These are phyloP conservation scores for Rhododendron griersonianum DNA, from an alignment of 148 eudicot genomes.

Conservation along the genomic window DNA sequence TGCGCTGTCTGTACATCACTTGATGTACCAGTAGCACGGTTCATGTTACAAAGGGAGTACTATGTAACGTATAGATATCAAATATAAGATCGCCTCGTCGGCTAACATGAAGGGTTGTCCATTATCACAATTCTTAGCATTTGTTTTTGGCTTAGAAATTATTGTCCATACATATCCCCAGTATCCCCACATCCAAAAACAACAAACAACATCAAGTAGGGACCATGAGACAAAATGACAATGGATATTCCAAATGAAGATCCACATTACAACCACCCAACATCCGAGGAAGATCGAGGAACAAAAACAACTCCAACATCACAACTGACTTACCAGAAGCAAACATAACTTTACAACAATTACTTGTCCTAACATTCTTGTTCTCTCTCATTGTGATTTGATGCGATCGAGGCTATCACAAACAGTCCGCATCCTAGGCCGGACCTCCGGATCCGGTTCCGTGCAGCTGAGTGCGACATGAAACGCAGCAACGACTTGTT, in stretches of 20 bases:
- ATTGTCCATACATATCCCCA: not conserved
- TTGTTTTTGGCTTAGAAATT: not conserved
- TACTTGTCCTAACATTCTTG: not conserved
- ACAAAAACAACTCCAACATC: not conserved
- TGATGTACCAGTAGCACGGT: too few relatives aligned
- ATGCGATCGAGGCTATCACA: constrained; percentile 68
- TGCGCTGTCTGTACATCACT: too few relatives aligned
- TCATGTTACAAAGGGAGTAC: too few relatives aligned
- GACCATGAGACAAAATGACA: not conserved
- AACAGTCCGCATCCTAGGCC: constrained; percentile 84
- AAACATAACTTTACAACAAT: not conserved
- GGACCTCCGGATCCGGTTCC: constrained; percentile 67
- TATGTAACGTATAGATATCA: too few relatives aligned
- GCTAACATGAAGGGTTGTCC: not conserved
- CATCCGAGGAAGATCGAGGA: not conserved
- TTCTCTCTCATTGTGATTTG: constrained; percentile 34
- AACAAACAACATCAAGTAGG: not conserved
- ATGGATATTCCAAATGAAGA: not conserved
- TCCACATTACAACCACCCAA: not conserved
- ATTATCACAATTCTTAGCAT: not conserved
- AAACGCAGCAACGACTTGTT: constrained; percentile 78
- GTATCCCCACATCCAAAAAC: not conserved
- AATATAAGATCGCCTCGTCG: too few relatives aligned
- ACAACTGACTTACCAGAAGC: not conserved
- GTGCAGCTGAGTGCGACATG: constrained; percentile 84